Percentiles rank a stretch among this genome's conserved stretches.
Conservation (phyloP, 1,284 basidiomycete genomes). For the Ceratobasidium sp. region DNA sequence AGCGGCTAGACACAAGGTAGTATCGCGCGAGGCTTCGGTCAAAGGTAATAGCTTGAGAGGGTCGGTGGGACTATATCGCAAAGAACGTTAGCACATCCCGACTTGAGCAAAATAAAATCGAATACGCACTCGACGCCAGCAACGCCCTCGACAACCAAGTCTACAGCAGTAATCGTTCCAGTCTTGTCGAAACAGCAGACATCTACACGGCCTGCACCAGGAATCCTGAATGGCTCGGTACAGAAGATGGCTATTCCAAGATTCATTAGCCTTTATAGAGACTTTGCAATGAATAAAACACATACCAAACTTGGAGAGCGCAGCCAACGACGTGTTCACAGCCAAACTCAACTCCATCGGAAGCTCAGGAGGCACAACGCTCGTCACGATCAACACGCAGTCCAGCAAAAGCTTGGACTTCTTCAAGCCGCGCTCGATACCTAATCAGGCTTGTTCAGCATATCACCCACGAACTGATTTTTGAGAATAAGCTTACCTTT, state of each 20-base stretch:
- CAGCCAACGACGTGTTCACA: constrained; percentile 94
- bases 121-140: constrained; percentile 83
- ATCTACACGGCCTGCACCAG: constrained; percentile 92
- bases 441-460: constrained; percentile 58
- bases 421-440: constrained; percentile 90
- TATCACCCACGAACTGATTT: neutral
- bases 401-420: constrained; percentile 94
- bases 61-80: constrained; percentile 66
- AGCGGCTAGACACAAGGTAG: constrained; percentile 90
- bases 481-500: constrained; percentile 71
- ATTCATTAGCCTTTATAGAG: constrained; percentile 8
- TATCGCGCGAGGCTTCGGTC: constrained; percentile 81
- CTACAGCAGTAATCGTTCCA: constrained; percentile 95
- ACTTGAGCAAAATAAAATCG: neutral
- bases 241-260: constrained; percentile 87
- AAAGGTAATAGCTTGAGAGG: constrained; percentile 81
- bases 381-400: constrained; percentile 94
- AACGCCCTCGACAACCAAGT: constrained; percentile 93
- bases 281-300: neutral
- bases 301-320: constrained; percentile 90
- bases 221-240: constrained; percentile 97
- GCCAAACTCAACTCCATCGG: constrained; percentile 97
- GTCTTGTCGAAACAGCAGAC: constrained; percentile 99
- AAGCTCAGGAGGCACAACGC: constrained; percentile 94
- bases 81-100: neutral